Evolutionary conservation across 306 rosid genomes (phyloP), one percentile per base, ranked within the genome.

Genomic region (Cyclanthera cordifolia): DNA sequence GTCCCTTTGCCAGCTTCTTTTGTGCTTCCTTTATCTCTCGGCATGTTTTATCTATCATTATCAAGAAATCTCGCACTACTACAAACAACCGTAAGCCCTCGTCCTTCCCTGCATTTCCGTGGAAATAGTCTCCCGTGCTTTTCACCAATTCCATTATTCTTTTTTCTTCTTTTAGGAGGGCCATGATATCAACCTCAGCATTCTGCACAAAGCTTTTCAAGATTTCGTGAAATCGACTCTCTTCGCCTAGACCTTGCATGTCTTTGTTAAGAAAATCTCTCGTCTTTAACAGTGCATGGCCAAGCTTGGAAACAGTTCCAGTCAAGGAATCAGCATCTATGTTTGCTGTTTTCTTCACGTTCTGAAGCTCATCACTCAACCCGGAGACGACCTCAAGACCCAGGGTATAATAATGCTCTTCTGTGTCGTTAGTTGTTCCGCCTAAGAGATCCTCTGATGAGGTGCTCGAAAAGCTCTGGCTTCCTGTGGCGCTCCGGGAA

Each of bases 121-220:
- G 99, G 75, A 94, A 94, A 78, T 94, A 90, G 67, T 94, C 99
- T 5, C 95, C 95, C 4, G 99, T 86, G 76, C 84, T 90, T 82
- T 86, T 94, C 73, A 90, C 96, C 67, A 94, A 52, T 43, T 70
- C 86, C 95, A 79, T 83, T 66, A 94, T 94, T 80, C 77, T 90
- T 82, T 88, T 88, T 72, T 94, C 97, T 55, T 86, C 95, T 75
- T 83, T 86, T 6, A 78, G 75, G 46, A 94, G 85, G 56, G 49
- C 43, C 16, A 8, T 75, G 72, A 88, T 84, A 55, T 81, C 90
- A 43, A 8, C 74, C 74, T 88, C 99, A n/a, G 96, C 91, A 72
- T 70, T 75, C 79, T 80, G 83, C 73, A 88, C 79, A 63, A 94
- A 94, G 75, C 70, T 70, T 82, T 81, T 83, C 25, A 86, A 81